Evolutionary conservation across 768 basidiomycete species (phyloP).

Genomic region (Lactarius sp.): DNA sequence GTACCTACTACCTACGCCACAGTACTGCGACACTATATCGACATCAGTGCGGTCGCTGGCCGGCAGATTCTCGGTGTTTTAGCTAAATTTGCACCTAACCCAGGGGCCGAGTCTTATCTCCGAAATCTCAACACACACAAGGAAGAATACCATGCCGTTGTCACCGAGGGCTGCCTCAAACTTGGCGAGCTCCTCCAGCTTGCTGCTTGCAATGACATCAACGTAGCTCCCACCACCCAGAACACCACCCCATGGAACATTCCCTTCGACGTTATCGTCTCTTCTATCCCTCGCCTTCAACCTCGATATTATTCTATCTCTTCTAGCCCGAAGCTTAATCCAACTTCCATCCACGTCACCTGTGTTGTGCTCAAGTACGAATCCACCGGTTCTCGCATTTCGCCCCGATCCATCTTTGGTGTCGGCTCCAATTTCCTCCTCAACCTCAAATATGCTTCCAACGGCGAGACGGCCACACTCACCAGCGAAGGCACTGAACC

Average conservation of each 20-base stretch:
- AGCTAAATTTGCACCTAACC: conserved; percentile 82
- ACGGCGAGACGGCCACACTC: conserved; percentile 50
- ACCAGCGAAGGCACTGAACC: conserved; percentile 35
- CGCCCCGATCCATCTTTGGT: conserved; percentile 73
- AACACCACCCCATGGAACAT: conserved; percentile 86
- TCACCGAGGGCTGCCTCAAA: conserved; percentile 80
- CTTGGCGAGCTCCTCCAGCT: conserved; percentile 91
- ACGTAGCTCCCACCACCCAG: conserved; percentile 49
- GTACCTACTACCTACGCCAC: conserved; percentile 92
- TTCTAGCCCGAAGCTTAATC: conserved; percentile 88
- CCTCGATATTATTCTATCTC: conserved; percentile 99
- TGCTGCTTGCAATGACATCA: conserved; percentile 75
- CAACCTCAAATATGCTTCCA: conserved; percentile 78
- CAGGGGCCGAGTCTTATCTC: conserved; percentile 68
- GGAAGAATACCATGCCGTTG: conserved; percentile 74
- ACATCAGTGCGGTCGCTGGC: conserved; percentile 91
- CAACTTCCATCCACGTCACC: conserved; percentile 90
- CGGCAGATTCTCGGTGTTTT: conserved; percentile 88
- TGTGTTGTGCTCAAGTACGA: conserved; percentile 94
- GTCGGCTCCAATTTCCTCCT: conserved; percentile 93
- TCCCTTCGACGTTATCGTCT: conserved; percentile 96
- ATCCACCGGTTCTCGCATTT: conserved; percentile 50
- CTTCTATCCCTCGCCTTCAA: conserved; percentile 88
- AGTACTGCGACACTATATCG: conserved; percentile 94
- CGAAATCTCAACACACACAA: conserved; percentile 80